Conservation (phyloP, 1,284 basidiomycete genomes). For the Ceratobasidium sp. region DNA sequence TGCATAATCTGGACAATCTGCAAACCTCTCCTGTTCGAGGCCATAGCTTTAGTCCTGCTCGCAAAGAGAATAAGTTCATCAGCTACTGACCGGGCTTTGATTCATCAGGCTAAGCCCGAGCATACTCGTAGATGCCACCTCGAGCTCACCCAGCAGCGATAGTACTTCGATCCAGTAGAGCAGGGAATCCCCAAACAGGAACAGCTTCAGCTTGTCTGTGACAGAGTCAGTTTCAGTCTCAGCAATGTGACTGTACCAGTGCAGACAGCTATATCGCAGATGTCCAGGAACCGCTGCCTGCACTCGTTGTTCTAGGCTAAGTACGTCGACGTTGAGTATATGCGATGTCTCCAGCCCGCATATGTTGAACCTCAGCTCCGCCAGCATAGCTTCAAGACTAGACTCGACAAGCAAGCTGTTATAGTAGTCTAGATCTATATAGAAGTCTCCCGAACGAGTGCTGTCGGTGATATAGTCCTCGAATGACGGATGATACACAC, state of each 20-base stretch:
- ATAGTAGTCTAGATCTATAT: not conserved
- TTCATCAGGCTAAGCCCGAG: not conserved
- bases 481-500: constrained; percentile 42
- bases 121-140: not conserved
- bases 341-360: constrained; percentile 15
- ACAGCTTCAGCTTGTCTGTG: too few species aligned
- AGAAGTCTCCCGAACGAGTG: constrained; percentile 6
- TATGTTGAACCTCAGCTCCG: constrained; percentile 13
- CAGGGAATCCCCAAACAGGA: too few species aligned
- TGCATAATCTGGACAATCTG: not conserved
- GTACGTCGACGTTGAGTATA: constrained; percentile 21
- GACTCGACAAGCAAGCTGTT: not conserved
- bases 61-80: too few species aligned
- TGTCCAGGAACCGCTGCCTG: not conserved
- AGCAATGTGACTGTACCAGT: constrained; percentile 19
- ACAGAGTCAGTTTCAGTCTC: too few species aligned
- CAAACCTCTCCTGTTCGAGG: too few species aligned
- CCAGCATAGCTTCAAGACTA: constrained; percentile 13
- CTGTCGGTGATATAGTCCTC: constrained; percentile 4
- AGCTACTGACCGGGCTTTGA: too few species aligned
- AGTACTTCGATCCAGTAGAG: too few species aligned
- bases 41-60: too few species aligned
- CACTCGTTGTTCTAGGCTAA: not conserved
- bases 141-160: too few species aligned
- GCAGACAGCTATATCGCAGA: constrained; percentile 9